Conservation (phyloP, 2,329 filamentous ascomycete genomes). For the Aspergillus neoniger region DNA sequence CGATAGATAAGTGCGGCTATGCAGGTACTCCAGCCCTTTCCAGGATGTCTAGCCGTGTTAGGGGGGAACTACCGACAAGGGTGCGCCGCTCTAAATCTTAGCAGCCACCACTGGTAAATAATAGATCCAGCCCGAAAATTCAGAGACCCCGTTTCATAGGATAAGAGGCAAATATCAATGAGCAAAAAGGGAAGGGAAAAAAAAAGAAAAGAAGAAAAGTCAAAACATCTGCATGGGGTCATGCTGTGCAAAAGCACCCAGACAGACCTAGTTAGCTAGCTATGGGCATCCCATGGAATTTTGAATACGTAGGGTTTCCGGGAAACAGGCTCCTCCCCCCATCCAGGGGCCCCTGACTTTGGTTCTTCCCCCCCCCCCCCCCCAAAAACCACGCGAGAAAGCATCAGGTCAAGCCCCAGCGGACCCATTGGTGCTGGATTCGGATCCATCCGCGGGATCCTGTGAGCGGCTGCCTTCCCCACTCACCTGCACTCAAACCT, state of each 20-base stretch:
- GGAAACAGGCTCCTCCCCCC: constrained; percentile 10
- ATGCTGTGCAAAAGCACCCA: not conserved
- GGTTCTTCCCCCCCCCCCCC: not conserved
- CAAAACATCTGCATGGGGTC: not conserved
- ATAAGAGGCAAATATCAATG: no score
- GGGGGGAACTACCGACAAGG: constrained; percentile 2
- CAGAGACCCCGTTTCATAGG: constrained; percentile 5
- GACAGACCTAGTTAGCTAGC: not conserved
- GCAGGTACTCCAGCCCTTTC: constrained; percentile 5
- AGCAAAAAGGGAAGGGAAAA: not conserved
- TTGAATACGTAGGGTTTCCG: constrained; percentile 9
- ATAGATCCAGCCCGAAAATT: constrained; percentile 12
- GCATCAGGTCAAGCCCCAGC: constrained; percentile 22
- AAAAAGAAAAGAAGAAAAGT: not conserved
- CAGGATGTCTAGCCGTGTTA: constrained; percentile 8
- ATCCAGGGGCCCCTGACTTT: constrained; percentile 19
- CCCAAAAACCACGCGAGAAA: constrained; percentile 24
- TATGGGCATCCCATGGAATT: not conserved
- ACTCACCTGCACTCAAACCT: constrained; percentile 31
- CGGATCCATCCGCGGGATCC: constrained; percentile 35
- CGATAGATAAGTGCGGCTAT: constrained; percentile 5
- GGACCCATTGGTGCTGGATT: constrained; percentile 25
- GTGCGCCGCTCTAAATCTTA: constrained; percentile 5
- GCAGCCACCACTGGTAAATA: constrained; percentile 8
- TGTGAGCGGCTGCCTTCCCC: constrained; percentile 30